These are phyloP conservation scores for Botrytis pseudocinerea DNA, from an alignment of 2,329 filamentous ascomycete genomes.

Conservation along the genomic window DNA sequence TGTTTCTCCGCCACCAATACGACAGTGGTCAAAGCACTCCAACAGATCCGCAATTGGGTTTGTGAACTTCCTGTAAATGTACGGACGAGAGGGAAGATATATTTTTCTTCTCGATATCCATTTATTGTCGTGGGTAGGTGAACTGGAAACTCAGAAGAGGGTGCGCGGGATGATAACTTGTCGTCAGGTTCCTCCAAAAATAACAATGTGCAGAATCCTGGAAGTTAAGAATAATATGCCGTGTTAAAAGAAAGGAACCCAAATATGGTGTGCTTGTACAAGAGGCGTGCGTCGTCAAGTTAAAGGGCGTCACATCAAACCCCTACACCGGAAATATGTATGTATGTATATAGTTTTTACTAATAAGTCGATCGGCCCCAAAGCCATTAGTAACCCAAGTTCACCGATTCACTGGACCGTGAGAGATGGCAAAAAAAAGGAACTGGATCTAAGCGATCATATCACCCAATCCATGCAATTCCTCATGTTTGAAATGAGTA, in stretches of 20 bases:
- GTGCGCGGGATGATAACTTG: constrained; percentile 7
- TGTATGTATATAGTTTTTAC: constrained; percentile 1
- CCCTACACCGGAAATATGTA: constrained; percentile 13
- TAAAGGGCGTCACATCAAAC: constrained; percentile 24
- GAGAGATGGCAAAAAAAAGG: background rate
- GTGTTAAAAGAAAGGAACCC: background rate
- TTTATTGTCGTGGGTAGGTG: background rate
- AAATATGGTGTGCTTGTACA: constrained; percentile 23
- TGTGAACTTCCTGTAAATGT: background rate
- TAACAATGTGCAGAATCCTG: background rate
- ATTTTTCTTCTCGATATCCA: constrained; percentile 3
- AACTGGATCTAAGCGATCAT: constrained; percentile 8
- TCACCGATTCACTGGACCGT: constrained; percentile 9
- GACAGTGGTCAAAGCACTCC: background rate
- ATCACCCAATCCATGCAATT: constrained; percentile 14
- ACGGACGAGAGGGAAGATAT: background rate
- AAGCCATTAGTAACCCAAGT: constrained; percentile 3
- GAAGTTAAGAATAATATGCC: background rate
- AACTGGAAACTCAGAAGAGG: background rate
- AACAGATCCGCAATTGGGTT: background rate
- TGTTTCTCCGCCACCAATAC: background rate
- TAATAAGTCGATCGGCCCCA: constrained; percentile 13
- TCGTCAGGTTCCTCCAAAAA: background rate
- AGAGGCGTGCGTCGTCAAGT: constrained; percentile 23
- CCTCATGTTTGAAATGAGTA: background rate